Percentiles rank a stretch among this genome's conserved stretches.
phyloP scores from a whole-genome alignment of 345 rosid genomes.

The Acer campestre region DNA sequence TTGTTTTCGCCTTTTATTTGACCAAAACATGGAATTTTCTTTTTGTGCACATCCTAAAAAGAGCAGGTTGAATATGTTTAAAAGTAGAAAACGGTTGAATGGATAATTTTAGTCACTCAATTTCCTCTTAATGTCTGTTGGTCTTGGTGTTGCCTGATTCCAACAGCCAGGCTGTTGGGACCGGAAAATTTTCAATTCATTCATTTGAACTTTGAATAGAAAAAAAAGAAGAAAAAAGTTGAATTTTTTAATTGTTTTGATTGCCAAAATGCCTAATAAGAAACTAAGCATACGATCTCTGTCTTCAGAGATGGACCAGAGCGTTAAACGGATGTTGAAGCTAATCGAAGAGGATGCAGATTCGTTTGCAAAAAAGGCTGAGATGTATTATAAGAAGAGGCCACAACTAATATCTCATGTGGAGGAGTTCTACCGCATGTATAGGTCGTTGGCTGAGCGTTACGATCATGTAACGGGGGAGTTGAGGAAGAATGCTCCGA shows the following conservation, averaged over 20 bases:
- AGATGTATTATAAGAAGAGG: conserved; percentile 79
- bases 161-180: background rate
- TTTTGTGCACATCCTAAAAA: conserved; percentile 1
- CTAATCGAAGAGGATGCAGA: conserved; percentile 90
- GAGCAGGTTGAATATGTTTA: conserved; percentile 1
- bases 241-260: conserved; percentile 5
- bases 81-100: background rate
- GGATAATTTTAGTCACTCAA: background rate
- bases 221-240: background rate
- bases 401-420: conserved; percentile 75
- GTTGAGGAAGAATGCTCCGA: conserved; percentile 49
- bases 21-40: background rate
- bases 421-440: conserved; percentile 82
- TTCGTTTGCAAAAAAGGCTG: conserved; percentile 89
- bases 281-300: conserved; percentile 22
- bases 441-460: conserved; percentile 84
- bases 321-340: conserved; percentile 73
- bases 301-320: conserved; percentile 80
- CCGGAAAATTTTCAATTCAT: background rate
- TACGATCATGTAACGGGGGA: conserved; percentile 82
- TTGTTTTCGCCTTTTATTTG: conserved; percentile 1
- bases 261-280: conserved; percentile 15
- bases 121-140: background rate
- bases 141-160: background rate
- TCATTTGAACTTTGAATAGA: background rate